Percentiles rank a stretch among this genome's conserved stretches.
phyloP scores from a whole-genome alignment of 2,329 filamentous ascomycete genomes.

The Clarireedia paspali region DNA sequence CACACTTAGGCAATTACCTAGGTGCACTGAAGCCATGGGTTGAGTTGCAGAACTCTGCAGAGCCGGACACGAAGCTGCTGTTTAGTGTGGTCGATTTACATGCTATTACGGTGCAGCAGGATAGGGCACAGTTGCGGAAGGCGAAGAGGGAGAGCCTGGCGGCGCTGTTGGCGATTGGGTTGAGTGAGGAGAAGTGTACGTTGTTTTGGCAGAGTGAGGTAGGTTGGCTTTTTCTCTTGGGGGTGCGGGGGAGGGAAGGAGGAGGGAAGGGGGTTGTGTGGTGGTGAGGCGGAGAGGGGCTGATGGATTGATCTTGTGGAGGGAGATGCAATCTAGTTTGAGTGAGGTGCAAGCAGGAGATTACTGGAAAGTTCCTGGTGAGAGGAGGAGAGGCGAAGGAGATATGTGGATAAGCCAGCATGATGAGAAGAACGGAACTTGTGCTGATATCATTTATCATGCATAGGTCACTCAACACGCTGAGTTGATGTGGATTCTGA shows the following conservation, averaged over 20 bases:
- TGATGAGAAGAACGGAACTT: no score
- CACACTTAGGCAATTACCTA: slow-evolving; percentile 92
- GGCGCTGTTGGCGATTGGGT: slow-evolving; percentile 72
- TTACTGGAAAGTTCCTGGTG: no score
- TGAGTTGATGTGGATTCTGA: slow-evolving; percentile 95
- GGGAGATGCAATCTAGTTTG: no score
- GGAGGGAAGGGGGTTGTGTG: neutral
- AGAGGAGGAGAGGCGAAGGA: no score
- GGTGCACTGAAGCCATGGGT: slow-evolving; percentile 87
- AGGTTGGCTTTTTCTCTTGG: slow-evolving; percentile 23
- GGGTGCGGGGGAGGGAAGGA: neutral
- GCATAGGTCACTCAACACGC: slow-evolving; percentile 67
- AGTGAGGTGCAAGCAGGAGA: no score
- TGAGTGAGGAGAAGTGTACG: slow-evolving; percentile 67
- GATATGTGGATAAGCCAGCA: no score
- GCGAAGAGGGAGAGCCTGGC: slow-evolving; percentile 71
- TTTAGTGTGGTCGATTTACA: slow-evolving; percentile 93
- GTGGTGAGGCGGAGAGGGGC: neutral
- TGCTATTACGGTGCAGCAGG: slow-evolving; percentile 75
- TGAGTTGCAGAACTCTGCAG: slow-evolving; percentile 60
- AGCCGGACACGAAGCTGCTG: slow-evolving; percentile 53
- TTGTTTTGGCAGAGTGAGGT: slow-evolving; percentile 81
- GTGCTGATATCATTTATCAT: neutral
- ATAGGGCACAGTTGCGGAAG: slow-evolving; percentile 50
- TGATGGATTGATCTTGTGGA: neutral